Evolutionary conservation across 2,329 filamentous ascomycete genomes (phyloP).

Genomic region (Talaromyces sp.): DNA sequence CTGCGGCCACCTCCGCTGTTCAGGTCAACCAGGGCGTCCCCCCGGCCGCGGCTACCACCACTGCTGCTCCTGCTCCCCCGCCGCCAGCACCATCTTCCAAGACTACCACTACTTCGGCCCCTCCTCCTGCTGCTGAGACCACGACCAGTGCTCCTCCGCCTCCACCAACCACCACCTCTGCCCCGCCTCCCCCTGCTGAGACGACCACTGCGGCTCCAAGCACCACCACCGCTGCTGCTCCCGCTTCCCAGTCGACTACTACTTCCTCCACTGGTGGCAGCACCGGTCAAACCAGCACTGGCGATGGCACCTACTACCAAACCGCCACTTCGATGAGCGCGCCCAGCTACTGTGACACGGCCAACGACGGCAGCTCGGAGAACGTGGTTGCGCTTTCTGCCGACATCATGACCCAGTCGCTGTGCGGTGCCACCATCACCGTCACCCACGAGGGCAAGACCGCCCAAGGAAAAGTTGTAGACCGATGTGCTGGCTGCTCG

Average conservation of each 20-base stretch:
- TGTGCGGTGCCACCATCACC: conserved; percentile 65
- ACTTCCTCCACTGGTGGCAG: conserved; percentile 11
- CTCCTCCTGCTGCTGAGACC: conserved; percentile 12
- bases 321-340: conserved; percentile 56
- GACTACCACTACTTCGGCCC: conserved; percentile 7
- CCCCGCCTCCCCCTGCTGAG: conserved; percentile 16
- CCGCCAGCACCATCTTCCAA: conserved; percentile 1
- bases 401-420: conserved; percentile 62
- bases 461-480: conserved; percentile 56
- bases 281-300: conserved; percentile 35
- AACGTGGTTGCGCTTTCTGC: conserved; percentile 66
- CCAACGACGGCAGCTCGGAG: conserved; percentile 52
- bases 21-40: not conserved
- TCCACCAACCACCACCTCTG: conserved; percentile 11
- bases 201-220: conserved; percentile 12
- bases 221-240: conserved; percentile 16
- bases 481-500: conserved; percentile 71
- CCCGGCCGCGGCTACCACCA: conserved; percentile 7
- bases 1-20: conserved; percentile 16
- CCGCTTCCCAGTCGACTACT: conserved; percentile 4
- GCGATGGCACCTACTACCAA: conserved; percentile 71
- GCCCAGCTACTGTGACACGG: conserved; percentile 54
- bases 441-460: conserved; percentile 58
- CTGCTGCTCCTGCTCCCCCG: conserved; percentile 7
- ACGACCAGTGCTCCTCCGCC: conserved; percentile 15